phyloP scores from a whole-genome alignment of 257 asterid genomes.

The Solanum rostratum region DNA sequence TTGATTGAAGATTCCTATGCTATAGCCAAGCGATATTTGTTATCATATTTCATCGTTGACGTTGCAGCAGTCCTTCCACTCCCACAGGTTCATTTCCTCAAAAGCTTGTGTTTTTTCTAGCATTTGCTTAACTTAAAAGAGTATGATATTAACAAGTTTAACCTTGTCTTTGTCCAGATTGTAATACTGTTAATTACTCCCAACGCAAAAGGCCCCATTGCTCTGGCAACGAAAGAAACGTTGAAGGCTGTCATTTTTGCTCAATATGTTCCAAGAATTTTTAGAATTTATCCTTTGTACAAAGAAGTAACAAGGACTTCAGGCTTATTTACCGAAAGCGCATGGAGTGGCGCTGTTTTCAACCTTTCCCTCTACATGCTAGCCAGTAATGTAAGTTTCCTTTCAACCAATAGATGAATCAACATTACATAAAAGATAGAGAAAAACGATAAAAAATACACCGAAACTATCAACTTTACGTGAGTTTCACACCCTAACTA shows the following conservation, averaged over 20 bases:
- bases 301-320: conserved; percentile 43
- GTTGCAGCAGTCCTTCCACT: conserved; percentile 52
- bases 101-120: neutral
- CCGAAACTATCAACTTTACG: neutral
- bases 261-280: conserved; percentile 44
- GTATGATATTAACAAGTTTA: neutral
- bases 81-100: conserved; percentile 40
- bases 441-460: neutral
- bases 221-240: conserved; percentile 30
- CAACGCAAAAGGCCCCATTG: conserved; percentile 12
- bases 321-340: conserved; percentile 45
- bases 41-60: conserved; percentile 41
- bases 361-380: conserved; percentile 58
- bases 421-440: neutral
- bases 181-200: conserved; percentile 26
- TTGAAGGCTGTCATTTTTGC: conserved; percentile 23
- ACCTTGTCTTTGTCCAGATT: conserved; percentile 18
- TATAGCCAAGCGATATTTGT: conserved; percentile 44
- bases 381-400: conserved; percentile 47
- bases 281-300: conserved; percentile 44
- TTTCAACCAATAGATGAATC: neutral
- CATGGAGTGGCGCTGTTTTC: conserved; percentile 70
- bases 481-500: neutral
- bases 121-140: neutral
- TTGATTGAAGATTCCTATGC: conserved; percentile 36